Evolutionary conservation across 2,329 filamentous ascomycete species (phyloP), one percentile per base, ranked within the genome.

Genomic region (Calonectria naviculata): DNA sequence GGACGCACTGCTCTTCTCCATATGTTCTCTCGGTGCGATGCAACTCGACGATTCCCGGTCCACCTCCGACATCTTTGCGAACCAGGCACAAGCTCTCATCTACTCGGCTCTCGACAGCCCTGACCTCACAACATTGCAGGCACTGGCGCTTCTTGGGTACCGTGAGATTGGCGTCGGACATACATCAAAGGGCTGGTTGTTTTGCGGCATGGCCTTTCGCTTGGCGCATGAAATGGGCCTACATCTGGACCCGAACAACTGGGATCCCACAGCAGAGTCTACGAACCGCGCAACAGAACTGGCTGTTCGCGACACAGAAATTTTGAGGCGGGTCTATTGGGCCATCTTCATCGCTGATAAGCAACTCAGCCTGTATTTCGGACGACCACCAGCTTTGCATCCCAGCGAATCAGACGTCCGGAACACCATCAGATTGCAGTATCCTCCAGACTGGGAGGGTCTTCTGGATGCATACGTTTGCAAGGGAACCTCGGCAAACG

Each of bases 181-280:
- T n/a, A 79, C 83, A 2, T 87, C 86, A 21, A 88, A 87, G 65
- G 86, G 87, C 15, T 88, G 87, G 87, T 78, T 88, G 2, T 87
- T 86, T 64, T 87, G 85, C 31, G 86, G 86, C 56, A 88, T 88
- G 86, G 86, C 86, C 10, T 88, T 87, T 72, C 83, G 87, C 5
- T 80, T 88, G 17, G 84, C 86, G 0, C 86, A 88, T 62, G 87
- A 87, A 73, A 88, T 88, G 87, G 87, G 87, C 1, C 80, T 88
- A 19, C 87, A 88, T 73, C 81, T 88, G 0, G 87, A 88, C 61
- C 87, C 87, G 1, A 86, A 81, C 62, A 88, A 88, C 72, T 88
- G 86, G 87, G 82, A 84, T 52, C 80, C 81, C 26, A 80, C 82
- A 9, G 79, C 79, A 6, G 84, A 86, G 42, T 80, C 80, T 21